Evolutionary conservation across 441 rosid species (phyloP), one percentile per base, ranked within the genome.

Genomic region (Capsella rubella): DNA sequence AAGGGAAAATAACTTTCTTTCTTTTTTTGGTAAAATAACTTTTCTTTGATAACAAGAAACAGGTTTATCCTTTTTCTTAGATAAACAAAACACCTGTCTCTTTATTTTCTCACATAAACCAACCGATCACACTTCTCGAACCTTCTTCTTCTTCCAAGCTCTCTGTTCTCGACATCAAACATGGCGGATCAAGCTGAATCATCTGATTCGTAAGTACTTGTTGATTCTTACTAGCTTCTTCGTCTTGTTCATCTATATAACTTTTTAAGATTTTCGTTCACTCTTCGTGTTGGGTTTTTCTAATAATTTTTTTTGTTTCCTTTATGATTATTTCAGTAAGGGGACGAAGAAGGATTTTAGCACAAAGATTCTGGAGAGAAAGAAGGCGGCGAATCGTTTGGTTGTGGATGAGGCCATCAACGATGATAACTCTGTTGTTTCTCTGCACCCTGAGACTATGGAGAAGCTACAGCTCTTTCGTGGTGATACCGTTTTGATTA

Each of bases 391-490:
- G 5, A 86, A 86, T 74, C 74, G 89, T 25, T 82, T 86, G 25
- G 42, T 86, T 28, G 89, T 84, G 4, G 86, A 86, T 50, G 89
- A 86, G 53, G 81, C 89, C 0, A 49, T 80, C 65, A 85, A 85
- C 72, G 89, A 85, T 72, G 87, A 84, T 34, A 84, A 81, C 82
- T 82, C 87, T 28, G 84, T 84, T 16, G 85, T 82, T 0, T 75
- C 81, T 27, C 69, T 84, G n/a, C 84, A 84, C 42, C 87, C 87
- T 29, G 72, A 78, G 0, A 84, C 87, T 6, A 84, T 84, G 87
- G 87, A 82, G 40, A 84, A 84, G 75, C 72, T 84, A 2, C 85
- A 84, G 67, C 83, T 84, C 64, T 84, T 84, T 75, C 87, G 85
- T 56, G 87, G 85, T 16, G 84, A 84, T 64, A 84, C 89, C 29